Percentiles rank a stretch among this genome's conserved stretches.
phyloP scores from a whole-genome alignment of 371 early-diverging fungal genomes.

The Mucor irregularis region DNA sequence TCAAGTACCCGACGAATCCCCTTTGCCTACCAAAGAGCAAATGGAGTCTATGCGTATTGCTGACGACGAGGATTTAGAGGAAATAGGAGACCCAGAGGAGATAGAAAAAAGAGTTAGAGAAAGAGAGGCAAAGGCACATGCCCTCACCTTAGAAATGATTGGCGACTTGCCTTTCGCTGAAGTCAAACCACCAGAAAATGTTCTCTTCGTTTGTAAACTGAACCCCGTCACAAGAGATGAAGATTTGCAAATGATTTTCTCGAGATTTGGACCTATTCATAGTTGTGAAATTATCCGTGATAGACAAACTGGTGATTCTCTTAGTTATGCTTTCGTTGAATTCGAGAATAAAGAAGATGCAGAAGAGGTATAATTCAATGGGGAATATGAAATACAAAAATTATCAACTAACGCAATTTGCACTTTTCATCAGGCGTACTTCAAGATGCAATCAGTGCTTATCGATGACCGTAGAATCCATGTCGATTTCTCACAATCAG shows the following conservation, averaged over 20 bases:
- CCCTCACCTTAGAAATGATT: constrained; percentile 96
- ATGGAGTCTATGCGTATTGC: constrained; percentile 76
- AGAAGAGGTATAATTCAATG: constrained; percentile 64
- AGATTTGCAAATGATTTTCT: constrained; percentile 92
- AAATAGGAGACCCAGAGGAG: constrained; percentile 70
- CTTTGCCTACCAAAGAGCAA: constrained; percentile 80
- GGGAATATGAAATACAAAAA: background rate
- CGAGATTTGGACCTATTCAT: constrained; percentile 86
- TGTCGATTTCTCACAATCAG: constrained; percentile 98
- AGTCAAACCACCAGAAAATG: constrained; percentile 95
- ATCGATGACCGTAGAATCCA: constrained; percentile 97
- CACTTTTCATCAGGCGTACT: constrained; percentile 66
- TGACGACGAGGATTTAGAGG: constrained; percentile 82
- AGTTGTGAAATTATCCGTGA: constrained; percentile 95
- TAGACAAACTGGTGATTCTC: constrained; percentile 78
- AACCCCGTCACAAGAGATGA: constrained; percentile 93
- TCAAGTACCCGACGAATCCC: constrained; percentile 73
- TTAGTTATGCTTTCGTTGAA: constrained; percentile 96
- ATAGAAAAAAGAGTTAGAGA: constrained; percentile 65
- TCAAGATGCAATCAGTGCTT: constrained; percentile 90
- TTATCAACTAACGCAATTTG: background rate
- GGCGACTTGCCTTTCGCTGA: constrained; percentile 97
- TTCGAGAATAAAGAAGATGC: constrained; percentile 86
- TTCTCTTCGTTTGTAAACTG: constrained; percentile 94
- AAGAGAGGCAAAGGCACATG: constrained; percentile 86